Percentiles rank a stretch among this genome's conserved stretches.
Evolutionary conservation across 2,329 filamentous ascomycete genomes (phyloP).

Genomic region (Bisporella sp.): DNA sequence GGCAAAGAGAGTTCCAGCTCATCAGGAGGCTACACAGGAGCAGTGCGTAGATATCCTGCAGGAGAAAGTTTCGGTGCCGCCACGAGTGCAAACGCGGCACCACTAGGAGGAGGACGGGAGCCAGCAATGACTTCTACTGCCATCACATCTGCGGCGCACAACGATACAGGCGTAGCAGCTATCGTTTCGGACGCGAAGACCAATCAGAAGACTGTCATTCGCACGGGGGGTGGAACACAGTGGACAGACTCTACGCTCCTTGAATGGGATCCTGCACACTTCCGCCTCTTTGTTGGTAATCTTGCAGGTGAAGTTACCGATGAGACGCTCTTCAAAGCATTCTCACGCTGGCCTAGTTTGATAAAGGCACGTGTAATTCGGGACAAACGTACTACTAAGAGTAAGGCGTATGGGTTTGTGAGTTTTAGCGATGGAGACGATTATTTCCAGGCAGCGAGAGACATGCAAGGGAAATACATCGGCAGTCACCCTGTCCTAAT

Average conservation of each 20-base stretch:
- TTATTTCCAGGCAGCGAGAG: slow-evolving; percentile 91
- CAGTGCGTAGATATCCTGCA: slow-evolving; percentile 26
- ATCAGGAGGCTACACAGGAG: slow-evolving; percentile 22
- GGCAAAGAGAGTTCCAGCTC: slow-evolving; percentile 46
- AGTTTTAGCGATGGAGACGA: slow-evolving; percentile 93
- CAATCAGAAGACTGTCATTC: slow-evolving; percentile 79
- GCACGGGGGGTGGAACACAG: slow-evolving; percentile 81
- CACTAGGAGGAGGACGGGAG: slow-evolving; percentile 27
- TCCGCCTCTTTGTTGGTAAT: slow-evolving; percentile 94
- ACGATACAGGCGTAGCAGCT: slow-evolving; percentile 37
- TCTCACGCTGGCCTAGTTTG: slow-evolving; percentile 78
- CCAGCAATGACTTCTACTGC: slow-evolving; percentile 82
- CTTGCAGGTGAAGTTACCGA: slow-evolving; percentile 96
- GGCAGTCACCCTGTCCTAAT: slow-evolving; percentile 90
- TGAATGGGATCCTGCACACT: slow-evolving; percentile 93
- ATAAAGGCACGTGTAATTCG: slow-evolving; percentile 90
- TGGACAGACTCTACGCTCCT: slow-evolving; percentile 87
- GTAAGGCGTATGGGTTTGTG: slow-evolving; percentile 93
- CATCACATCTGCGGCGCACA: slow-evolving; percentile 35
- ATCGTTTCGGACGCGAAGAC: slow-evolving; percentile 37
- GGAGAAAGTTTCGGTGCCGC: slow-evolving; percentile 35
- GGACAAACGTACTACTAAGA: slow-evolving; percentile 94
- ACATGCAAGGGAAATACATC: slow-evolving; percentile 99
- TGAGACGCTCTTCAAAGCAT: slow-evolving; percentile 90
- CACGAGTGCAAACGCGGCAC: slow-evolving; percentile 37